These are phyloP conservation scores for Cryptosporidium canis DNA, from an alignment of 169 alveolate genomes.

Conservation along the genomic window DNA sequence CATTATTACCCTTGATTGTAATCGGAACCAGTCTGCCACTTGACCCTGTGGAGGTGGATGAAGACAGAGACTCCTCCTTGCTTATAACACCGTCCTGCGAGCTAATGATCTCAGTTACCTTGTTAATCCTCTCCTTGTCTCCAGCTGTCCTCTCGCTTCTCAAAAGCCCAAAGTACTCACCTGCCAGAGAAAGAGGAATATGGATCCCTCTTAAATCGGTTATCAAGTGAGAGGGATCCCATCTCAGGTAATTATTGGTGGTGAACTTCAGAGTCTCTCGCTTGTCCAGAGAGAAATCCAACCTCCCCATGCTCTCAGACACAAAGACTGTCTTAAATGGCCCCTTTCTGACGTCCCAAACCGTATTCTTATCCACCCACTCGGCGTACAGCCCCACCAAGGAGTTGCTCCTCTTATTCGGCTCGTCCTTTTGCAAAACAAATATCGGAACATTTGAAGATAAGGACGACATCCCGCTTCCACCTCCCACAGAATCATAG, in stretches of 20 bases:
- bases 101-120: background rate
- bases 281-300: background rate
- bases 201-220: slow-evolving; percentile 68
- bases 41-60: background rate
- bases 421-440: slow-evolving; percentile 59
- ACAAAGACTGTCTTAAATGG: slow-evolving; percentile 67
- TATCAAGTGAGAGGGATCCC: slow-evolving; percentile 66
- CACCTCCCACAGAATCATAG: slow-evolving; percentile 2
- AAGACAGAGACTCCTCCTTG: background rate
- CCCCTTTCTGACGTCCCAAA: slow-evolving; percentile 67
- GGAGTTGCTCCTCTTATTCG: slow-evolving; percentile 29
- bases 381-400: slow-evolving; percentile 68
- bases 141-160: slow-evolving; percentile 27
- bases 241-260: slow-evolving; percentile 47
- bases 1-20: slow-evolving; percentile 48
- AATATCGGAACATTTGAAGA: slow-evolving; percentile 62
- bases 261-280: slow-evolving; percentile 45
- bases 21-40: background rate
- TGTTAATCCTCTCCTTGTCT: background rate
- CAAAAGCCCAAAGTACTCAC: slow-evolving; percentile 60
- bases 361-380: slow-evolving; percentile 59
- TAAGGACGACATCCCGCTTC: background rate
- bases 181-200: slow-evolving; percentile 67
- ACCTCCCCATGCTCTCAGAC: background rate
- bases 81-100: background rate